A percentile compares a stretch with the other conserved stretches of the same genome.
phyloP scores from a whole-genome alignment of 1,284 basidiomycete genomes.

The Pascua sp. region DNA sequence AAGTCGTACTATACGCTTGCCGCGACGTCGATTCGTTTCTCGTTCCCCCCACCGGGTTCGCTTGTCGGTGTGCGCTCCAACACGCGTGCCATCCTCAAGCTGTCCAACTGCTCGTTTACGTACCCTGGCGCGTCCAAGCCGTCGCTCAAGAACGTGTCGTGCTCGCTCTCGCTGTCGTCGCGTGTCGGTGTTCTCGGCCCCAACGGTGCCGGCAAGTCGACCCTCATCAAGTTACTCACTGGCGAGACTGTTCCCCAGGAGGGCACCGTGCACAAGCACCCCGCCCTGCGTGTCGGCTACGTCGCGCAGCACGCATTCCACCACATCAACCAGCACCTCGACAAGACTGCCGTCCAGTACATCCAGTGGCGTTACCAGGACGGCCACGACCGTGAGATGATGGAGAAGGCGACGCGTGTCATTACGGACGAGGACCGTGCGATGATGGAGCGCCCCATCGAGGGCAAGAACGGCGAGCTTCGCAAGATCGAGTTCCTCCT shows the following conservation, averaged over 20 bases:
- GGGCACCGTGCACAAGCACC: conserved; percentile 94
- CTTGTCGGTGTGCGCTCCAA: conserved; percentile 97
- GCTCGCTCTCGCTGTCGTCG: conserved; percentile 85
- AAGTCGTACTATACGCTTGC: conserved; percentile 97
- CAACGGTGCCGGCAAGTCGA: conserved; percentile 97
- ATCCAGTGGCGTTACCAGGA: conserved; percentile 99
- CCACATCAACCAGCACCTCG: conserved; percentile 88
- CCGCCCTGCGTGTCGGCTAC: conserved; percentile 90
- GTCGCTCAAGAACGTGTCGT: conserved; percentile 82
- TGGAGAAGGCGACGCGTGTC: conserved; percentile 88
- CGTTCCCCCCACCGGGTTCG: conserved; percentile 93
- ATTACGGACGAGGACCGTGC: conserved; percentile 83
- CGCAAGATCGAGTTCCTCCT: conserved; percentile 82
- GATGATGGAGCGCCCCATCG: conserved; percentile 80
- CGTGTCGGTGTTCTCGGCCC: conserved; percentile 92
- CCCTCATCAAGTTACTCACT: conserved; percentile 95
- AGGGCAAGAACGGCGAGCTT: conserved; percentile 85
- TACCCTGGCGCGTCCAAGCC: conserved; percentile 84
- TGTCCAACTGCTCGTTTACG: conserved; percentile 87
- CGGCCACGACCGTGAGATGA: conserved; percentile 91
- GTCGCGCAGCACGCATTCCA: conserved; percentile 98
- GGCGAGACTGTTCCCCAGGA: conserved; percentile 92
- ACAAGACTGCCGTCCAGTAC: conserved; percentile 92
- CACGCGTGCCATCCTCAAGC: conserved; percentile 93
- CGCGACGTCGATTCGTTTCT: conserved; percentile 91